Evolutionary conservation across 2,329 filamentous ascomycete genomes (phyloP).

Genomic region (Ceratocystis alfenasii): DNA sequence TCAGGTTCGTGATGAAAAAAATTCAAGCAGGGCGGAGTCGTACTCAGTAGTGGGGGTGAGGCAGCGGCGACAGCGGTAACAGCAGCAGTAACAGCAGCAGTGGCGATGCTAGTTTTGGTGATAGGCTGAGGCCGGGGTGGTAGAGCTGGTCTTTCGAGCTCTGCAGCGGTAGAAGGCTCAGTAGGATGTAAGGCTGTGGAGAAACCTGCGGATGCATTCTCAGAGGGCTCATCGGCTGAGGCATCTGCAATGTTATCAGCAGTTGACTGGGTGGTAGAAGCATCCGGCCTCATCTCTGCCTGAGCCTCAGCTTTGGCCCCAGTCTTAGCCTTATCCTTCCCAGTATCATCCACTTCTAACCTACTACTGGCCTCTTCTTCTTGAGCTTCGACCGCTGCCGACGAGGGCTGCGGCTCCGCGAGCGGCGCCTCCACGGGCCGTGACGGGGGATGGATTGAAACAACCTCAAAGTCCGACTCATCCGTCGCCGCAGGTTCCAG

Average conservation of each 20-base stretch:
- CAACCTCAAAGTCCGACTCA: conserved; percentile 21
- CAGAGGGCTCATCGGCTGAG: background rate
- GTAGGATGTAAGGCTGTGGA: too few relatives aligned
- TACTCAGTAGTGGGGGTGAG: background rate
- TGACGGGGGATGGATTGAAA: conserved; percentile 2
- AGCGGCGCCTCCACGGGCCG: background rate
- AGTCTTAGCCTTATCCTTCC: background rate
- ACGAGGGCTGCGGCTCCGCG: background rate
- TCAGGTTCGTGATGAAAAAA: conserved; percentile 12
- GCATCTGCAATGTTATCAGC: background rate
- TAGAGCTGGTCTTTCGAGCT: background rate
- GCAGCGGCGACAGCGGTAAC: background rate
- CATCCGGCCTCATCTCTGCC: background rate
- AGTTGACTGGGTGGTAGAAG: background rate
- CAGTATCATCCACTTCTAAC: background rate
- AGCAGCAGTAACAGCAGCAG: background rate
- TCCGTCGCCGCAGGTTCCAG: conserved; percentile 21
- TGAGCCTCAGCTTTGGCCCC: background rate
- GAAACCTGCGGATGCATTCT: background rate
- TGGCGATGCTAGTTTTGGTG: background rate
- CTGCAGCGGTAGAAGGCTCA: background rate
- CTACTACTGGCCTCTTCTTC: background rate
- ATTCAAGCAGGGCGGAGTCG: conserved; percentile 3
- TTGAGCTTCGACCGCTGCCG: background rate
- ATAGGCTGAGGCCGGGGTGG: background rate